These are phyloP conservation scores for Cordyceps cicadae DNA, from an alignment of 2,329 filamentous ascomycete species.

Conservation along the genomic window DNA sequence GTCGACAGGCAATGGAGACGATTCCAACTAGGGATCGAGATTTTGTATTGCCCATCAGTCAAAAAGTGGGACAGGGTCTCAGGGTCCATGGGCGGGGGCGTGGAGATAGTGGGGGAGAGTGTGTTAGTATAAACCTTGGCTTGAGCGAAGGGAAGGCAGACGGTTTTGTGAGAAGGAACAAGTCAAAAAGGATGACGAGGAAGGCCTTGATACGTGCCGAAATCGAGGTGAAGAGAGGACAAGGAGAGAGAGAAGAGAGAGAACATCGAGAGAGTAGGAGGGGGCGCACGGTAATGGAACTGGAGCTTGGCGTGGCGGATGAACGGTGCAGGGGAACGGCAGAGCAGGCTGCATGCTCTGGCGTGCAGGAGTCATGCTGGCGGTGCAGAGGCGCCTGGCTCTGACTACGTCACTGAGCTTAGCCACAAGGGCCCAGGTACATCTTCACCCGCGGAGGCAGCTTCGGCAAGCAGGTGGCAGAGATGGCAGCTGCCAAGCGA, in stretches of 20 bases:
- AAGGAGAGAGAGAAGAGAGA: background rate
- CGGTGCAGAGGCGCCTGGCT: background rate
- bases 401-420: background rate
- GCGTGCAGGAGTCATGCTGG: conserved; percentile 6
- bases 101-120: background rate
- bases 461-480: background rate
- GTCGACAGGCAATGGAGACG: background rate
- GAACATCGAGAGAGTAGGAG: background rate
- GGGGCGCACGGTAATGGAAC: background rate
- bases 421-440: background rate
- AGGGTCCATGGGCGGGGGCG: conserved; percentile 8
- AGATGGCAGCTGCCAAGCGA: background rate
- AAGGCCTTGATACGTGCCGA: background rate
- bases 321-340: background rate
- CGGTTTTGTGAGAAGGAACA: background rate
- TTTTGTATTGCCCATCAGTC: conserved; percentile 11
- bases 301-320: background rate
- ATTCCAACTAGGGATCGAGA: conserved; percentile 10
- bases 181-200: background rate
- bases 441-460: background rate
- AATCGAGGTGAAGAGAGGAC: background rate
- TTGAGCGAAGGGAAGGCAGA: background rate
- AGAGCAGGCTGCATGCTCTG: background rate
- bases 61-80: conserved; percentile 10
- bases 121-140: background rate